Percentiles rank a stretch among this genome's conserved stretches.
Conservation (phyloP, 495 filamentous ascomycete species). For the Penicillium dipodomyicola region DNA sequence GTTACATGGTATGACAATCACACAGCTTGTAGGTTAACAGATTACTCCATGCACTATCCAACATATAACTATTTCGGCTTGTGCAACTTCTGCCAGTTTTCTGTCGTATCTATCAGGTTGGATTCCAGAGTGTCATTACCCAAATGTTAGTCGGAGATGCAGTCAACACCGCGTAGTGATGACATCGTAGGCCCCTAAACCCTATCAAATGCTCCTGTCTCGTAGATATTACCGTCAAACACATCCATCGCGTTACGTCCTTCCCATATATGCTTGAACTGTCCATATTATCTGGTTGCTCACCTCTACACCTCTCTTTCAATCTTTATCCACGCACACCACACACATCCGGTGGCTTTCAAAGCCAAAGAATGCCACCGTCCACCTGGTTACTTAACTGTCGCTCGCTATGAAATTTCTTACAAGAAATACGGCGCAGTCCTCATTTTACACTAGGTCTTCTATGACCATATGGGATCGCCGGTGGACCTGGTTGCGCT, state of each 20-base stretch:
- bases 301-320: neutral
- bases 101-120: neutral
- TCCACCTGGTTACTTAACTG: neutral
- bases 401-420: neutral
- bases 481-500: slow-evolving; percentile 14
- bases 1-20: neutral
- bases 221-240: neutral
- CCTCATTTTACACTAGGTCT: slow-evolving; percentile 3
- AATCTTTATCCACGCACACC: neutral
- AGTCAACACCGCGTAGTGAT: slow-evolving; percentile 23
- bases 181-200: slow-evolving; percentile 16
- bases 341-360: neutral
- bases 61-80: neutral
- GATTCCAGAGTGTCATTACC: neutral
- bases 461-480: slow-evolving; percentile 2
- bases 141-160: slow-evolving; percentile 1
- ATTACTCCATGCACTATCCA: neutral
- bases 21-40: neutral
- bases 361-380: neutral
- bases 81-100: neutral
- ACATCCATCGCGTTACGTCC: neutral
- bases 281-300: neutral
- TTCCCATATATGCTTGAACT: neutral
- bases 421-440: neutral
- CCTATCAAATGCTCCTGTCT: neutral